A percentile compares a stretch with the other conserved stretches of the same genome.
phyloP scores from a whole-genome alignment of 2,329 filamentous ascomycete genomes.

The Cercospora sojina region DNA sequence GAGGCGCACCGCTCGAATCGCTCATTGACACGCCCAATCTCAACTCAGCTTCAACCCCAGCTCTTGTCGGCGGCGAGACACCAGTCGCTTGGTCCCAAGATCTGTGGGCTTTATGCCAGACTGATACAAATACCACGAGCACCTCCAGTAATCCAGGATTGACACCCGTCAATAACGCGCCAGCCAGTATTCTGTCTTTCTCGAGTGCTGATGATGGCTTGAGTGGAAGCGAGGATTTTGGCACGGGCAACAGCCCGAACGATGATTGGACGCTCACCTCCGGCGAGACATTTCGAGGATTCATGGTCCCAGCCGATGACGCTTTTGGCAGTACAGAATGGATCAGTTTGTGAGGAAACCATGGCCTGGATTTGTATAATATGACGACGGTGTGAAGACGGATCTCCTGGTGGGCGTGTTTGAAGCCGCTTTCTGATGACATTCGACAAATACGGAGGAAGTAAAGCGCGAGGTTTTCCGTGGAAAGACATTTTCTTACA shows the following conservation, averaged over 20 bases:
- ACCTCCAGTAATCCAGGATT: slow-evolving; percentile 16
- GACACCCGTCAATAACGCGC: slow-evolving; percentile 13
- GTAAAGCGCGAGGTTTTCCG: background rate
- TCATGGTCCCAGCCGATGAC: slow-evolving; percentile 26
- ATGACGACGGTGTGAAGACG: slow-evolving; percentile 36
- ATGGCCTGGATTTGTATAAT: background rate
- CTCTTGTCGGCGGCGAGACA: slow-evolving; percentile 18
- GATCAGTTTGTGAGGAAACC: slow-evolving; percentile 2
- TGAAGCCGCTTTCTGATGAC: background rate
- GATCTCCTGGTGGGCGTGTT: background rate
- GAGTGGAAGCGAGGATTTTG: slow-evolving; percentile 28
- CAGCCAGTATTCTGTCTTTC: slow-evolving; percentile 34
- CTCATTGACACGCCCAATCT: slow-evolving; percentile 46
- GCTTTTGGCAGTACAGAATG: slow-evolving; percentile 7
- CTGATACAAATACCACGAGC: slow-evolving; percentile 27
- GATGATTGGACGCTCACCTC: slow-evolving; percentile 24
- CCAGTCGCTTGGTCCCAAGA: slow-evolving; percentile 30
- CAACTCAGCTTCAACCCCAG: slow-evolving; percentile 28
- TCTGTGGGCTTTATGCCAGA: slow-evolving; percentile 35
- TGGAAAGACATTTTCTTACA: slow-evolving; percentile 2
- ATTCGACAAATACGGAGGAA: background rate
- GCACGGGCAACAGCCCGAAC: background rate
- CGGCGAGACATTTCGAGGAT: slow-evolving; percentile 24
- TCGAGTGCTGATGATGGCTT: slow-evolving; percentile 28
- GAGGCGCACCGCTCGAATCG: slow-evolving; percentile 56